A percentile compares a stretch with the other conserved stretches of the same genome.
phyloP scores from a whole-genome alignment of 805 yeast genomes.

The Zygoascus ofunaensis region DNA sequence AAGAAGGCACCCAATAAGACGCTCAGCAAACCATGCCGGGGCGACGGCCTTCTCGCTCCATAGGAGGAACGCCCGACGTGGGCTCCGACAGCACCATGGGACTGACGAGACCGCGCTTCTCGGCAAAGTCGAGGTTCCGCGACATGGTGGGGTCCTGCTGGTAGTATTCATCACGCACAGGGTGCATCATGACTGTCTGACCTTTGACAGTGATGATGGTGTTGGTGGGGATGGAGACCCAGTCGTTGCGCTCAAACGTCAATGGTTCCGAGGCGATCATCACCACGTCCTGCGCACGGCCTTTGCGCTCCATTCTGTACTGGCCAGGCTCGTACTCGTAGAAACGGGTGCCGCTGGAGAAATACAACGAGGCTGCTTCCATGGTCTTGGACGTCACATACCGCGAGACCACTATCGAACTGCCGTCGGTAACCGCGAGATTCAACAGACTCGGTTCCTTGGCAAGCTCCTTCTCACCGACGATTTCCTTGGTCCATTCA shows the following conservation, averaged over 20 bases:
- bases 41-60: conserved; percentile 65
- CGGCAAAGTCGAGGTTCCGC: conserved; percentile 76
- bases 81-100: conserved; percentile 53
- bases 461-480: conserved; percentile 26
- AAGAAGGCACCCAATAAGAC: too few relatives aligned
- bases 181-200: conserved; percentile 84
- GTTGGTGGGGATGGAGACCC: conserved; percentile 96
- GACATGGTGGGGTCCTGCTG: conserved; percentile 57
- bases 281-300: conserved; percentile 88
- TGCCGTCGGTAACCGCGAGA: conserved; percentile 93
- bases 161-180: conserved; percentile 81
- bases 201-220: conserved; percentile 71
- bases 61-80: conserved; percentile 61
- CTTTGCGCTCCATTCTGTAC: conserved; percentile 87
- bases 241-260: conserved; percentile 93
- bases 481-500: conserved; percentile 64
- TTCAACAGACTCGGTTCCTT: conserved; percentile 78
- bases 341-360: conserved; percentile 87
- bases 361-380: conserved; percentile 94
- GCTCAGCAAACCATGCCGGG: too few relatives aligned
- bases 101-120: conserved; percentile 87
- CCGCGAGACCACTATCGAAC: conserved; percentile 73
- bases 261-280: conserved; percentile 95
- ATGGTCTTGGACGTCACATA: conserved; percentile 83
- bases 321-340: conserved; percentile 86